Conservation (phyloP, 2,329 filamentous ascomycete genomes). For the Clonostachys rosea region DNA sequence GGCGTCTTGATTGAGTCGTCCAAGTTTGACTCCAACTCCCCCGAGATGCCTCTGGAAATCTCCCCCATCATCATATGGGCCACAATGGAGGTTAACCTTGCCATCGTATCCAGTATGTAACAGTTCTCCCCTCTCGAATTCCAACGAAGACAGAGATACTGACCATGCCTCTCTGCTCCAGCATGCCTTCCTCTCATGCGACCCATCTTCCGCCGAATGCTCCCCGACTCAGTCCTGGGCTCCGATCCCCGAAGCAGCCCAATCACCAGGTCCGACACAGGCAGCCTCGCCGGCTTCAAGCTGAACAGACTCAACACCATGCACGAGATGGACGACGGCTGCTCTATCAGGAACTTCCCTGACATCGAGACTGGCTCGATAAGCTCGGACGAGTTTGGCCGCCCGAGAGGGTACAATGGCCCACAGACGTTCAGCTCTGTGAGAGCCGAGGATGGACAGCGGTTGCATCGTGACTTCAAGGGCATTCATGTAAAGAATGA, state of each 20-base stretch:
- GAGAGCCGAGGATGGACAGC: too few species aligned
- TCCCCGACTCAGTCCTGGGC: not conserved
- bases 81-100: constrained; percentile 2
- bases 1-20: not conserved
- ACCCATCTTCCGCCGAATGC: not conserved
- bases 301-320: not conserved
- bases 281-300: not conserved
- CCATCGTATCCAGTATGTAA: constrained; percentile 1
- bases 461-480: not conserved
- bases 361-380: not conserved
- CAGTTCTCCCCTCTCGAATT: too few species aligned
- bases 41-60: constrained; percentile 1
- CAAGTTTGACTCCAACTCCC: not conserved
- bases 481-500: constrained; percentile 1
- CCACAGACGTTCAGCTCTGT: not conserved
- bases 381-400: not conserved
- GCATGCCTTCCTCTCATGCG: not conserved
- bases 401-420: not conserved
- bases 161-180: too few species aligned
- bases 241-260: not conserved
- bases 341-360: constrained; percentile 1
- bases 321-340: constrained; percentile 1
- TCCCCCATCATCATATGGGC: constrained; percentile 1
- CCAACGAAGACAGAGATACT: too few species aligned
- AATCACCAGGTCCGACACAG: not conserved